Evolutionary conservation across 164 flowering plant genomes (phyloP).

Genomic region (Berberis vulgaris): DNA sequence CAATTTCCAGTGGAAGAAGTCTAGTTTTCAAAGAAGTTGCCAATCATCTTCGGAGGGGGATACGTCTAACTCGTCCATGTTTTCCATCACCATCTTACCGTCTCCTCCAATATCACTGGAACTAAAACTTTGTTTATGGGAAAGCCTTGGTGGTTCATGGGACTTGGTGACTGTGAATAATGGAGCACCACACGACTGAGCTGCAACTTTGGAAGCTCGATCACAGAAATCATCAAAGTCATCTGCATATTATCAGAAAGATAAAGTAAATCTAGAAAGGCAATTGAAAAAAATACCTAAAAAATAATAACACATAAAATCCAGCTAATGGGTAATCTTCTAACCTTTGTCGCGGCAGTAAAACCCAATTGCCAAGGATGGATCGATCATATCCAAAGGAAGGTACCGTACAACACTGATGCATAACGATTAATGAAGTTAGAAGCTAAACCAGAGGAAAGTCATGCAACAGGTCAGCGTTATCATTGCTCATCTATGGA

Average conservation of each 20-base stretch:
- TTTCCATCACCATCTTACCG: constrained; percentile 21
- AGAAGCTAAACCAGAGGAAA: not conserved
- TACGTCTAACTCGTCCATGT: constrained; percentile 18
- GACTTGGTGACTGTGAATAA: constrained; percentile 56
- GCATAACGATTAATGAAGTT: not conserved
- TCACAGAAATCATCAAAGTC: constrained; percentile 83
- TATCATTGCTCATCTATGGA: not conserved
- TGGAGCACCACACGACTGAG: constrained; percentile 80
- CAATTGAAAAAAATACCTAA: not conserved
- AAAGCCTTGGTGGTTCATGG: constrained; percentile 14
- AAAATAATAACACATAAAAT: not conserved
- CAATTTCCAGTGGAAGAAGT: too few species aligned
- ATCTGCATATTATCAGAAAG: constrained; percentile 26
- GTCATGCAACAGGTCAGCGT: not conserved
- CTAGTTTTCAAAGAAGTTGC: constrained; percentile 57
- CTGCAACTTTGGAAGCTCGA: constrained; percentile 68
- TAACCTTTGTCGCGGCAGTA: constrained; percentile 75
- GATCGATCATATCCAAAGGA: constrained; percentile 66
- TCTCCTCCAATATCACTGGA: constrained; percentile 10
- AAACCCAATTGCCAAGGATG: constrained; percentile 88
- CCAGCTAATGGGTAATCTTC: not conserved
- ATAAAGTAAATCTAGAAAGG: too few species aligned
- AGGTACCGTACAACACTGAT: constrained; percentile 48
- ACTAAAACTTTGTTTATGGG: constrained; percentile 11
- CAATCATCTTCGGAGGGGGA: constrained; percentile 49